phyloP scores from a whole-genome alignment of 208 protist genomes.

The Leishmania braziliensis region DNA sequence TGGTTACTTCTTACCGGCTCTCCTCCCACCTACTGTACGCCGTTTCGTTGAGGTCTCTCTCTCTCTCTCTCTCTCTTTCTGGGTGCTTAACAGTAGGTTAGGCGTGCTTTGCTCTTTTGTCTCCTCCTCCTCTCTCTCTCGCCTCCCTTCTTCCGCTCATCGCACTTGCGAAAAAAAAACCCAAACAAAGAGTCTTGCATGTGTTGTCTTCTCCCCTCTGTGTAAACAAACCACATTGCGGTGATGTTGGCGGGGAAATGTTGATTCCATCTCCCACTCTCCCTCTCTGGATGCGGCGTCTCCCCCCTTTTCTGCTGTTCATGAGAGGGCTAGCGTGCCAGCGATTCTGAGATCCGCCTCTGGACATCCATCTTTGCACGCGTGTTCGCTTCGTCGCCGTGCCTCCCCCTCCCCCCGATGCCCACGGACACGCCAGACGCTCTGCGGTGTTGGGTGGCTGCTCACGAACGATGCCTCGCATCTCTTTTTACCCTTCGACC shows the following conservation, averaged over 20 bases:
- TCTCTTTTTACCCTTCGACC: conserved; percentile 2
- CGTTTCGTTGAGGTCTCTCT: not conserved
- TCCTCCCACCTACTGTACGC: not conserved
- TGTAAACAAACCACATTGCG: not conserved
- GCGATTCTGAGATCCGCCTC: not conserved
- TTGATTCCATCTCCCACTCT: not conserved
- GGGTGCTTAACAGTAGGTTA: not conserved
- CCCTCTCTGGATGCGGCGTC: not conserved
- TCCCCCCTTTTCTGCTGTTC: not conserved
- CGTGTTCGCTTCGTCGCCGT: not conserved
- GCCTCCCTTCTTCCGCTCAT: not conserved
- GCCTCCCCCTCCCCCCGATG: not conserved
- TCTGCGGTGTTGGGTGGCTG: not conserved
- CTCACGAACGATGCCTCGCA: not conserved
- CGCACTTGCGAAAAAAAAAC: not conserved
- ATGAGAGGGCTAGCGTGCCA: not conserved
- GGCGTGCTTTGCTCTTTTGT: not conserved
- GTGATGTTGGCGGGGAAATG: not conserved
- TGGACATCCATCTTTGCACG: not conserved
- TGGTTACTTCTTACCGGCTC: not conserved
- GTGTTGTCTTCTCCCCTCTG: not conserved
- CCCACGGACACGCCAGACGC: not conserved
- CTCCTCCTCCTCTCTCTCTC: not conserved
- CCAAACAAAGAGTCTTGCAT: not conserved
- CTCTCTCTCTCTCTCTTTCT: not conserved